Evolutionary conservation across 192 early-diverging fungal genomes (phyloP), one percentile per base, ranked within the genome.

Genomic region (Kappamyces sp.): DNA sequence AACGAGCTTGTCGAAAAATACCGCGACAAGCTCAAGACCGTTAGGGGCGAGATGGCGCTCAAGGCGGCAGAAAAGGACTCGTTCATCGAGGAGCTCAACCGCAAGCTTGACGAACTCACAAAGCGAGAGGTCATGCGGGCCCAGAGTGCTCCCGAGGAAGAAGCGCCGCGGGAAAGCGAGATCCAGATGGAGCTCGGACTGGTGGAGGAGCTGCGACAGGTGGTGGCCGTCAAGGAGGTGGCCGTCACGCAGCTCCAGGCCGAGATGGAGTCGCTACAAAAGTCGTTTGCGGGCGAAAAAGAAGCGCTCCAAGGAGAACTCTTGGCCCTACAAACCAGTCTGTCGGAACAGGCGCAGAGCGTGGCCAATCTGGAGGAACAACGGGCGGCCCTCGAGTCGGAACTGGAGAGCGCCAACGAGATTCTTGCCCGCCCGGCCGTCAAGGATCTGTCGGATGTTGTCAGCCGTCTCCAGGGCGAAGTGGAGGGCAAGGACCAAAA

Each of bases 1-100:
- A 66, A 70, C 32, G 64, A 69, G 43, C 13, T 74, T 40, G 51
- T 77, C 2, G 66, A 72, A 41, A 72, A 74, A 43, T 77, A 77
- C 49, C 66, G 66, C 1, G 53, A 62, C n/a, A 80, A 77, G 72
- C 40, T 77, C 7, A 54, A 48, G n/a, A 62, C 51, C 12, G 41
- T 57, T 23, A 23, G 23, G 23, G 23, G 23, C 23, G 23, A 23
- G n/a, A 9, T 9, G 57, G 57, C 23, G 23, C 23, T 23, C 23
- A 23, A 58, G 9, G 51, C 9, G 44, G 23, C 6, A 57, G 69
- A 50, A 74, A 64, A 46, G 68, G 72, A 8, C 50, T 66, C 43
- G 49, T 38, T 33, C n/a, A 6, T 33, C 60, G 62, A 49, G 46
- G 67, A 47, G 49, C 7, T 12, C 48, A 38, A 35, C 32, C 33